Evolutionary conservation across 805 yeast species (phyloP).

Genomic region (Sugiyamaella chiloensis): DNA sequence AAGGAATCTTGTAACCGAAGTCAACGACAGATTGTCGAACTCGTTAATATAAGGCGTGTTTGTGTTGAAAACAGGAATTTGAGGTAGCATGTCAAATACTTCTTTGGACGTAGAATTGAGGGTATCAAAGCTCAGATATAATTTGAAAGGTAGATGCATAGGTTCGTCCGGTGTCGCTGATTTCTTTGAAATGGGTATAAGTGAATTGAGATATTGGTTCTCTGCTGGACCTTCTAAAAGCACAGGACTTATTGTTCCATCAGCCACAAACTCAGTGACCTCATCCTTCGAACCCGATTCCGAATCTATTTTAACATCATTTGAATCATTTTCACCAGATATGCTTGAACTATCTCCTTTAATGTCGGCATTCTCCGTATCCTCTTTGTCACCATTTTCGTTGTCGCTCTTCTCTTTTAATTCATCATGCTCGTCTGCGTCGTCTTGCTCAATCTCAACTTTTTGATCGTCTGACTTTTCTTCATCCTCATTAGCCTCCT

Average conservation of each 20-base stretch:
- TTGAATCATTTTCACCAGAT: not conserved
- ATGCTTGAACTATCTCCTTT: not conserved
- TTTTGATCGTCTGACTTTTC: slow-evolving; percentile 11
- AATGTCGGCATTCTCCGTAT: slow-evolving; percentile 21
- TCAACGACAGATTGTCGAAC: slow-evolving; percentile 26
- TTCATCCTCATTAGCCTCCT: slow-evolving; percentile 17
- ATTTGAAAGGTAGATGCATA: slow-evolving; percentile 18
- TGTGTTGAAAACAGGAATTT: slow-evolving; percentile 19
- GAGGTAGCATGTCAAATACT: slow-evolving; percentile 25
- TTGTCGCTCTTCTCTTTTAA: slow-evolving; percentile 22
- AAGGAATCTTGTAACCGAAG: slow-evolving; percentile 33
- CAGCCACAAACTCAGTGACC: not conserved
- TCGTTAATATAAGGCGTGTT: slow-evolving; percentile 25
- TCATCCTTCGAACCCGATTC: not conserved
- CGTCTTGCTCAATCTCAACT: slow-evolving; percentile 15
- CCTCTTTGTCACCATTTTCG: slow-evolving; percentile 16
- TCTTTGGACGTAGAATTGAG: slow-evolving; percentile 26
- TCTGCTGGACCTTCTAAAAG: not conserved
- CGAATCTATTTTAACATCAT: not conserved
- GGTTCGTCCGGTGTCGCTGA: not conserved
- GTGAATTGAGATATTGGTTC: slow-evolving; percentile 10
- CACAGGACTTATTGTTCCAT: not conserved
- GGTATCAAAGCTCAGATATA: slow-evolving; percentile 17
- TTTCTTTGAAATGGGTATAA: slow-evolving; percentile 18
- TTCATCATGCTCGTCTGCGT: slow-evolving; percentile 17